A percentile compares a stretch with the other conserved stretches of the same genome.
phyloP scores from a whole-genome alignment of 176 grass and related monocot genomes.

The Eragrostis nindensis region DNA sequence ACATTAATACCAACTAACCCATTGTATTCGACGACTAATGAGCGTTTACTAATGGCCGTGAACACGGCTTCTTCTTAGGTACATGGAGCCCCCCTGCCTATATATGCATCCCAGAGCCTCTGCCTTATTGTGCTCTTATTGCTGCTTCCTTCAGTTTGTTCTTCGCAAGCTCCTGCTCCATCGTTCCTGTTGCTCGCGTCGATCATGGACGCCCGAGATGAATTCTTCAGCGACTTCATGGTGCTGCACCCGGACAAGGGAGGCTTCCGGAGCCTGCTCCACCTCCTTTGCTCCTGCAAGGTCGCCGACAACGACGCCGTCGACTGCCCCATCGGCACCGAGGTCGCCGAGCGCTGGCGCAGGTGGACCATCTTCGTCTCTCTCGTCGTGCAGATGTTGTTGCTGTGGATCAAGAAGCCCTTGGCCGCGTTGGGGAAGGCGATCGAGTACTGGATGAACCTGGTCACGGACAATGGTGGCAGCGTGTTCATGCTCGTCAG shows the following conservation, averaged over 20 bases:
- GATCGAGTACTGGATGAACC: constrained; percentile 78
- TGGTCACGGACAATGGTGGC: constrained; percentile 55
- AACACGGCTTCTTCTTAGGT: not conserved
- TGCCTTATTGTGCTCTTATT: not conserved
- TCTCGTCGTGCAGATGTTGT: constrained; percentile 57
- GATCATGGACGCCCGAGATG: constrained; percentile 35
- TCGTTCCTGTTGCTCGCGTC: not conserved
- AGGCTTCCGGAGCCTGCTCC: constrained; percentile 47
- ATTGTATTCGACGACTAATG: constrained; percentile 2
- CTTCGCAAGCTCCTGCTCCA: not conserved
- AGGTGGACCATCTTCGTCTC: constrained; percentile 67
- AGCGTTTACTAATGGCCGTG: constrained; percentile 14
- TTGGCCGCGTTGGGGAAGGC: constrained; percentile 46
- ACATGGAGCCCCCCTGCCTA: not conserved
- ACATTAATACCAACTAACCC: not conserved
- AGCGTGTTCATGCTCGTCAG: constrained; percentile 40
- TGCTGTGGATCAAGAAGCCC: constrained; percentile 52
- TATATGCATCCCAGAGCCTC: not conserved
- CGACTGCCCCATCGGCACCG: constrained; percentile 35
- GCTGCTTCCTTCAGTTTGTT: not conserved
- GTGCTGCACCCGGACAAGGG: constrained; percentile 64
- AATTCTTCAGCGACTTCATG: constrained; percentile 57
- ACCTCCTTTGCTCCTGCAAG: constrained; percentile 55
- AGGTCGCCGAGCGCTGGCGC: constrained; percentile 24
- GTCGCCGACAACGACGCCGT: constrained; percentile 54